Percentiles rank a stretch among this genome's conserved stretches.
Conservation (phyloP, 1,284 basidiomycete genomes). For the Entoloma clypeatum region DNA sequence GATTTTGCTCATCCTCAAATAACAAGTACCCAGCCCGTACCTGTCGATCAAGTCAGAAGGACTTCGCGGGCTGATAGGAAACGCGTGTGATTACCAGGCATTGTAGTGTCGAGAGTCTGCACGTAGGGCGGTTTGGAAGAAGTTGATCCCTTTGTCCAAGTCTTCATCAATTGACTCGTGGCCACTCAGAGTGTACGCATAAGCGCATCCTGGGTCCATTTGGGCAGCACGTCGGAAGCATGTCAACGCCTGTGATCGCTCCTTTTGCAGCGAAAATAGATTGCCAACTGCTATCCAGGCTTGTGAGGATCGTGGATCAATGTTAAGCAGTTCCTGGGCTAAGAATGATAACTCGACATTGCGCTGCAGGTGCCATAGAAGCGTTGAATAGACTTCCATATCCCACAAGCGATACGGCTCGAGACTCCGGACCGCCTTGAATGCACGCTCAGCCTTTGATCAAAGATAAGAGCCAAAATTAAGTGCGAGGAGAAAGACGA, state of each 20-base stretch:
- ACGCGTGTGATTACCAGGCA: constrained; percentile 65
- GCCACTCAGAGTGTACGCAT: constrained; percentile 90
- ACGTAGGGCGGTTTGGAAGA: constrained; percentile 86
- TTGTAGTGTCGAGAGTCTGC: constrained; percentile 90
- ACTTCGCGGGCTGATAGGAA: constrained; percentile 20
- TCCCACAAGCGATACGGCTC: constrained; percentile 85
- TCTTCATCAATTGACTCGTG: constrained; percentile 95
- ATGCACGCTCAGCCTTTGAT: constrained; percentile 78
- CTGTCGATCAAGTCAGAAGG: constrained; percentile 42
- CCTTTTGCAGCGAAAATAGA: constrained; percentile 87
- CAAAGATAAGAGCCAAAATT: constrained; percentile 20
- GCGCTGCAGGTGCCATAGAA: constrained; percentile 88
- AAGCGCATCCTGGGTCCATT: constrained; percentile 81
- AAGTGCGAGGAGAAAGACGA: constrained; percentile 22
- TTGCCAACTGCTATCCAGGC: constrained; percentile 96
- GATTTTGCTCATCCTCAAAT: constrained; percentile 86
- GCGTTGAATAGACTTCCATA: constrained; percentile 93
- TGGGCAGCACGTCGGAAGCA: constrained; percentile 89
- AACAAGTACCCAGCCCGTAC: constrained; percentile 96
- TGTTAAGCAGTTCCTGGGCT: constrained; percentile 83
- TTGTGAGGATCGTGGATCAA: constrained; percentile 77
- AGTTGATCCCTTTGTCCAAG: constrained; percentile 81
- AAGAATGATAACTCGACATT: constrained; percentile 82
- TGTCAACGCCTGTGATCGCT: constrained; percentile 84
- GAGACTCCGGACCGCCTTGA: constrained; percentile 71